Percentiles rank a stretch among this genome's conserved stretches.
Evolutionary conservation across 208 protist species (phyloP).

Genomic region (Leishmania gerbilli): DNA sequence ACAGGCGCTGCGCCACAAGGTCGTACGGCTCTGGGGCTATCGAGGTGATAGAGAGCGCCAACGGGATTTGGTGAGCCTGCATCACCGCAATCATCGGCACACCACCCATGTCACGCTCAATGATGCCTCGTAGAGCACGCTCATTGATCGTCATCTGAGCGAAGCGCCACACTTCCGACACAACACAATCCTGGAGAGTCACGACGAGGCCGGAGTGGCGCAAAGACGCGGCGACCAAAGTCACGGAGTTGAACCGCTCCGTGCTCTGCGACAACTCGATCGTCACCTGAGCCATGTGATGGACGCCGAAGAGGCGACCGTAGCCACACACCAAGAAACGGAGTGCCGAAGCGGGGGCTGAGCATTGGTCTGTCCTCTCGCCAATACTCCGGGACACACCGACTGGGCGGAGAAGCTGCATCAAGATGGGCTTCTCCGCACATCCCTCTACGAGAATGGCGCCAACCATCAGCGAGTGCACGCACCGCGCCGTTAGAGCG

Average conservation of each 20-base stretch:
- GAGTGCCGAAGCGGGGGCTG: neutral
- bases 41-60: slow-evolving; percentile 45
- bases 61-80: slow-evolving; percentile 46
- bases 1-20: slow-evolving; percentile 32
- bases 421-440: slow-evolving; percentile 6
- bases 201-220: slow-evolving; percentile 17
- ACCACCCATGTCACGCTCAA: slow-evolving; percentile 35
- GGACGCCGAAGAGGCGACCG: slow-evolving; percentile 5
- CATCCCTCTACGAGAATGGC: slow-evolving; percentile 14
- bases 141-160: slow-evolving; percentile 29
- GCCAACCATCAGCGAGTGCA: slow-evolving; percentile 14
- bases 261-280: slow-evolving; percentile 22
- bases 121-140: slow-evolving; percentile 12
- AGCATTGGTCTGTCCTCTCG: neutral
- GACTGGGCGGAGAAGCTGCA: slow-evolving; percentile 11
- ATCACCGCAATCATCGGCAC: slow-evolving; percentile 57
- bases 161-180: slow-evolving; percentile 24
- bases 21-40: slow-evolving; percentile 42
- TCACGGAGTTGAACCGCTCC: slow-evolving; percentile 10
- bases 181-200: slow-evolving; percentile 48
- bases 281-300: slow-evolving; percentile 15
- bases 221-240: slow-evolving; percentile 16
- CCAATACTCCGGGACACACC: neutral
- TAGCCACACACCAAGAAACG: slow-evolving; percentile 14
- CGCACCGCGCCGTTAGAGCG: slow-evolving; percentile 13